Conservation (phyloP, 805 yeast species). For the Cyberlindnera subsufficiens region DNA sequence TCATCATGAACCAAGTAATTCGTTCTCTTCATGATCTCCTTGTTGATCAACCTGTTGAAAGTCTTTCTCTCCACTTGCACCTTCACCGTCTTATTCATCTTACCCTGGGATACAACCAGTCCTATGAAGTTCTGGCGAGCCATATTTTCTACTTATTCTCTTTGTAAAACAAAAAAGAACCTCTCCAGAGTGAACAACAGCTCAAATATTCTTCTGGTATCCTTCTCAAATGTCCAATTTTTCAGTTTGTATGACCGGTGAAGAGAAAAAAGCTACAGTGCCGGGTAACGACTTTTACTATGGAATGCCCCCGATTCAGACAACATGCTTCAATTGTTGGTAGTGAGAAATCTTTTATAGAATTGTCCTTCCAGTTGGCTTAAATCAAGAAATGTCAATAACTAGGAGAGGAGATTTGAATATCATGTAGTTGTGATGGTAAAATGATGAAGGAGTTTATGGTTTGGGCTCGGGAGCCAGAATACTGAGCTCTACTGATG, state of each 20-base stretch:
- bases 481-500: not conserved
- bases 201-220: not conserved
- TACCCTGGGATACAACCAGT: constrained; percentile 91
- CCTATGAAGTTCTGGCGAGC: constrained; percentile 90
- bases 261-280: not conserved
- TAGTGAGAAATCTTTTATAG: not conserved
- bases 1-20: constrained; percentile 93
- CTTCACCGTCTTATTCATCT: constrained; percentile 92
- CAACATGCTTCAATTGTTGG: not conserved
- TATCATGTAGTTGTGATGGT: too few species aligned
- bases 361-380: too few species aligned
- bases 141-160: constrained; percentile 36
- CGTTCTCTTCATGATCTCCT: constrained; percentile 70
- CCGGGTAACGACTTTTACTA: not conserved
- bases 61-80: constrained; percentile 79
- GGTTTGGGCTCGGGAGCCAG: not conserved
- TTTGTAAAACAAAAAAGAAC: not conserved
- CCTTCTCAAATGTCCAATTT: not conserved
- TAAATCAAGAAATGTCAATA: not conserved
- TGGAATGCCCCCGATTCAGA: not conserved
- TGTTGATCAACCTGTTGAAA: constrained; percentile 66
- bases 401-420: not conserved
- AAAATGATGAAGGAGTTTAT: not conserved
- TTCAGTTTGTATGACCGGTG: not conserved
- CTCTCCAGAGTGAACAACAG: not conserved